Evolutionary conservation across 352 stramenopile species (phyloP), one percentile per base, ranked within the genome.

Genomic region (Pythium chondricola): DNA sequence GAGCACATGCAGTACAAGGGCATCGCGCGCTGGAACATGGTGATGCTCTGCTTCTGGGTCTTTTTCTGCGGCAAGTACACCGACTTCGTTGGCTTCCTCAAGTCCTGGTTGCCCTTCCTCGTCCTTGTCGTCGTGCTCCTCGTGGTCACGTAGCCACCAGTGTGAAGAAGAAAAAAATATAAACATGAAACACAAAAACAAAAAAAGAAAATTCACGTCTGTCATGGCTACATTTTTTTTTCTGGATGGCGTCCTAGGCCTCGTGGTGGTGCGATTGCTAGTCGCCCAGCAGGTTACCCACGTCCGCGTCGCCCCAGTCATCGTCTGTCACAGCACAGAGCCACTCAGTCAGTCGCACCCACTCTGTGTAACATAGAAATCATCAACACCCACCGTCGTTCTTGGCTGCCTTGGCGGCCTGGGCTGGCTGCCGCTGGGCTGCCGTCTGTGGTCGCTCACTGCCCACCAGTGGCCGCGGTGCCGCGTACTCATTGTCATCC

Each of bases 31-130:
- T 91, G 74, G 76, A 83, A 87, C 61, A 91, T 91, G 79, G 66
- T 88, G 46, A 65, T 74, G 48, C 76, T 91, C 24, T 88, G 76
- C 62, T 84, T 88, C 45, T 91, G 76, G 76, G 69, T 91, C 61
- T 91, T 91, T 43, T 74, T 80, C 49, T 65, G 69, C 51, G 79
- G 72, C 8, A 65, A 62, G 2, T 88, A 86, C 56, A 72, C 85
- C 31, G 57, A 69, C 33, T 16, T 63, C 0, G 43, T 42, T 2
- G 75, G 44, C 2, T 58, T 73, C 27, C 29, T 67, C 42, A 76
- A 72, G 52, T 74, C 67, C 4, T 76, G 67, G 67, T 16, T 66
- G 17, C 67, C 67, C 1, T 71, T 65, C 17, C 35, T 58, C 1
- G n/a, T 63, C 7, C 14, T 68, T 18, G 39, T 68, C 13, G 43